Percentiles rank a stretch among this genome's conserved stretches.
Conservation (phyloP, 768 basidiomycete species). For the Podaxis sp. region DNA sequence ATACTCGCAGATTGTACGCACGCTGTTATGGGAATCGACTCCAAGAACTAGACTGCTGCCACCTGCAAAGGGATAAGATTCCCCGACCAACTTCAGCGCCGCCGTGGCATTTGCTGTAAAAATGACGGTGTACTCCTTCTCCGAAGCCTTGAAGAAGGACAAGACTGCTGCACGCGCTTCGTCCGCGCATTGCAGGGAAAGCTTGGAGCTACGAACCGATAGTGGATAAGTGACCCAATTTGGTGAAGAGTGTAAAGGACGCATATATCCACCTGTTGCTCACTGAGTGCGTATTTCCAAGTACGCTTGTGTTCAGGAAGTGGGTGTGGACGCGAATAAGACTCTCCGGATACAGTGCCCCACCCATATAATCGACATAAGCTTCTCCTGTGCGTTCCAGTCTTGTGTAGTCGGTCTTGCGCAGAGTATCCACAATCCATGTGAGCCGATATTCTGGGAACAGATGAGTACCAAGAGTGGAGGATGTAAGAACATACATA, state of each 20-base stretch:
- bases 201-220: slow-evolving; percentile 49
- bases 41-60: slow-evolving; percentile 64
- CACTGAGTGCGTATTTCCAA: slow-evolving; percentile 84
- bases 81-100: slow-evolving; percentile 79
- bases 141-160: slow-evolving; percentile 69
- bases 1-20: slow-evolving; percentile 23
- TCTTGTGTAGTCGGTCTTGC: slow-evolving; percentile 56
- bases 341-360: slow-evolving; percentile 74
- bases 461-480: not conserved
- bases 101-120: slow-evolving; percentile 80
- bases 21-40: slow-evolving; percentile 79
- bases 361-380: slow-evolving; percentile 87
- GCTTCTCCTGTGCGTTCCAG: slow-evolving; percentile 62
- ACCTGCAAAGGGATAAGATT: slow-evolving; percentile 66
- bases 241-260: slow-evolving; percentile 1
- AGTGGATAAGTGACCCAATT: not conserved
- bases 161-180: slow-evolving; percentile 73
- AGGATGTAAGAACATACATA: slow-evolving; percentile 13
- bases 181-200: slow-evolving; percentile 60
- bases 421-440: slow-evolving; percentile 67
- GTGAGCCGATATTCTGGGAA: slow-evolving; percentile 54
- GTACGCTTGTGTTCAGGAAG: slow-evolving; percentile 60
- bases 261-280: slow-evolving; percentile 65
- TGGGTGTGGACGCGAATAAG: slow-evolving; percentile 66
- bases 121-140: slow-evolving; percentile 71